These are phyloP conservation scores for Mucor indicus DNA, from an alignment of 371 early-diverging fungal genomes.

Conservation along the genomic window DNA sequence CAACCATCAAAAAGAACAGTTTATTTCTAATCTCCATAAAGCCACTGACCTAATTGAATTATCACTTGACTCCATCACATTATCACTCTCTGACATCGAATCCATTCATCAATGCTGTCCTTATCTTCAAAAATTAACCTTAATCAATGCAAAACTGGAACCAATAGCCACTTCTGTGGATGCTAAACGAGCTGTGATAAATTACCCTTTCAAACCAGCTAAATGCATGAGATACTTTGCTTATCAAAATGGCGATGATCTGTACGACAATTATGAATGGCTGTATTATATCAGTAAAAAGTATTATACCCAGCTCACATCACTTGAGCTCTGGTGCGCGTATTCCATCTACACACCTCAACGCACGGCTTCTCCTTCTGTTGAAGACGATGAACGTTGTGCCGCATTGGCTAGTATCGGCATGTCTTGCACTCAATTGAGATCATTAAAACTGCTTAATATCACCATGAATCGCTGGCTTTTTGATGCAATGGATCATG, in stretches of 20 bases:
- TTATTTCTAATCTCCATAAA: constrained; percentile 1
- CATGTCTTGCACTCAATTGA: constrained; percentile 4
- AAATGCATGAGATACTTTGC: background rate
- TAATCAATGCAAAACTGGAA: constrained; percentile 2
- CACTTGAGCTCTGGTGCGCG: constrained; percentile 8
- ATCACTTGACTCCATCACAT: constrained; percentile 3
- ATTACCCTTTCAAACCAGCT: background rate
- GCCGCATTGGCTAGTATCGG: constrained; percentile 2
- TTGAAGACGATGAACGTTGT: constrained; percentile 3
- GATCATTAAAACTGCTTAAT: constrained; percentile 6
- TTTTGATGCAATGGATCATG: constrained; percentile 9
- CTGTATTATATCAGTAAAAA: constrained; percentile 10
- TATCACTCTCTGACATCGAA: constrained; percentile 12
- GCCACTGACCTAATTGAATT: constrained; percentile 2
- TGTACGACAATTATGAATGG: constrained; percentile 12
- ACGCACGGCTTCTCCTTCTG: too few relatives aligned
- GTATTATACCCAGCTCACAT: background rate
- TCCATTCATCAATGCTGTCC: constrained; percentile 11
- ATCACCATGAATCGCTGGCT: constrained; percentile 7
- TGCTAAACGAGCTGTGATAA: background rate
- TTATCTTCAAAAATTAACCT: constrained; percentile 1
- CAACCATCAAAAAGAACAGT: background rate
- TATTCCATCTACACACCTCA: constrained; percentile 4
- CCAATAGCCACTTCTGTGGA: background rate
- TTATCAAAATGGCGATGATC: background rate